These are phyloP conservation scores for Phellinidium pouzarii DNA, from an alignment of 1,284 basidiomycete genomes.

Conservation along the genomic window DNA sequence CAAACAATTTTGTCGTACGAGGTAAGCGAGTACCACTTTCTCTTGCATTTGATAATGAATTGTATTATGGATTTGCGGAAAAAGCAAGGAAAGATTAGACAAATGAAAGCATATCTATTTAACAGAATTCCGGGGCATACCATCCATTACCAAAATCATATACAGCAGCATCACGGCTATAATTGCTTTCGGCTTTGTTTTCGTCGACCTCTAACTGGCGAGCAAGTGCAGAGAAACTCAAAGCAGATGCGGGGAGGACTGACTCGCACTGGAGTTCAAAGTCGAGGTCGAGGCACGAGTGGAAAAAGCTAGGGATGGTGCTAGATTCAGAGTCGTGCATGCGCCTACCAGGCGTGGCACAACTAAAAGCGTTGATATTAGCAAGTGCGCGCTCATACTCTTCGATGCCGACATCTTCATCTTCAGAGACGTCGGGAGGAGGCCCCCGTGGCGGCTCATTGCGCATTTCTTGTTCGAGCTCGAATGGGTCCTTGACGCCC, in stretches of 20 bases:
- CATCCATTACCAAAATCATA: neutral
- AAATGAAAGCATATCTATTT: neutral
- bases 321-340: neutral
- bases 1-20: neutral
- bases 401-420: neutral
- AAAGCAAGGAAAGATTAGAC: neutral
- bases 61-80: neutral
- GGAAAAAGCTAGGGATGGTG: neutral
- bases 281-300: neutral
- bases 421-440: too few species aligned
- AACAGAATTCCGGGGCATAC: neutral
- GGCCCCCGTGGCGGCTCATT: neutral
- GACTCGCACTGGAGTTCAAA: neutral
- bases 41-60: too few species aligned
- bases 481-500: neutral
- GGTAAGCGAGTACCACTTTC: neutral
- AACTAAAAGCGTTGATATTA: too few species aligned
- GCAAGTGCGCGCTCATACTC: neutral
- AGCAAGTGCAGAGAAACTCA: neutral
- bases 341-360: neutral
- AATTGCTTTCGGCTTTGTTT: neutral
- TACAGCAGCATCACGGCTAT: neutral
- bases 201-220: neutral
- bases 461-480: neutral
- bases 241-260: neutral